Evolutionary conservation across 1,139 yeast genomes (phyloP).

Genomic region (Dujonia santamariae): DNA sequence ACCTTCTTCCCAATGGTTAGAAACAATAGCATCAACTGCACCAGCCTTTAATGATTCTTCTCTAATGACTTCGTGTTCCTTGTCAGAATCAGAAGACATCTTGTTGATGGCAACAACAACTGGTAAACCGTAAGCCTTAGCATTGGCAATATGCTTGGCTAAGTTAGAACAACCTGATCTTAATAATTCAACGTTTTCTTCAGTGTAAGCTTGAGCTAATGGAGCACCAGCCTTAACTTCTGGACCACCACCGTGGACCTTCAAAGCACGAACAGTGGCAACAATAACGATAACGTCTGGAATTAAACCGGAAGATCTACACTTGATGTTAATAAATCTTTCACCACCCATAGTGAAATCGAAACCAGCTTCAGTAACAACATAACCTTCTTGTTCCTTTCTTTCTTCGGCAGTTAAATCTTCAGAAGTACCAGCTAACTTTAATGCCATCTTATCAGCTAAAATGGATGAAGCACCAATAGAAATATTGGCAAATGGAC

Average conservation of each 20-base stretch:
- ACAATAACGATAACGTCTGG: conserved; percentile 95
- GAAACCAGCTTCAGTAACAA: conserved; percentile 96
- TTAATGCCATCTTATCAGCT: conserved; percentile 94
- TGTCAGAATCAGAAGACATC: conserved; percentile 80
- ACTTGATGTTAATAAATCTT: conserved; percentile 93
- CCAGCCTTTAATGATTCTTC: conserved; percentile 91
- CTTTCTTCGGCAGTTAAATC: conserved; percentile 48
- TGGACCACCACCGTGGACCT: conserved; percentile 98
- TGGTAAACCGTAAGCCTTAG: conserved; percentile 82
- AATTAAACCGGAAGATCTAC: conserved; percentile 85
- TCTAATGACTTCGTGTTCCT: conserved; percentile 80
- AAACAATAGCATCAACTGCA: conserved; percentile 88
- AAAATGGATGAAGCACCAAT: conserved; percentile 95
- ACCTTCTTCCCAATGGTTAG: conserved; percentile 98
- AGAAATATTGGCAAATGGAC: conserved; percentile 97
- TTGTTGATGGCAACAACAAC: conserved; percentile 95
- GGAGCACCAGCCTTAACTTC: conserved; percentile 96
- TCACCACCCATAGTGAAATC: conserved; percentile 99
- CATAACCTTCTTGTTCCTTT: conserved; percentile 75
- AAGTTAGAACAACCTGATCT: conserved; percentile 84
- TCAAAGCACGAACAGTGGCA: conserved; percentile 95
- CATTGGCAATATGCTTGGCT: conserved; percentile 88
- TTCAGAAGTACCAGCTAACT: conserved; percentile 74
- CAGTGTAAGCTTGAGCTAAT: conserved; percentile 80
- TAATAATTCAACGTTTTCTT: conserved; percentile 83